Evolutionary conservation across 1,139 yeast species (phyloP).

Genomic region (Hemisphaericaspora xylanilytica): DNA sequence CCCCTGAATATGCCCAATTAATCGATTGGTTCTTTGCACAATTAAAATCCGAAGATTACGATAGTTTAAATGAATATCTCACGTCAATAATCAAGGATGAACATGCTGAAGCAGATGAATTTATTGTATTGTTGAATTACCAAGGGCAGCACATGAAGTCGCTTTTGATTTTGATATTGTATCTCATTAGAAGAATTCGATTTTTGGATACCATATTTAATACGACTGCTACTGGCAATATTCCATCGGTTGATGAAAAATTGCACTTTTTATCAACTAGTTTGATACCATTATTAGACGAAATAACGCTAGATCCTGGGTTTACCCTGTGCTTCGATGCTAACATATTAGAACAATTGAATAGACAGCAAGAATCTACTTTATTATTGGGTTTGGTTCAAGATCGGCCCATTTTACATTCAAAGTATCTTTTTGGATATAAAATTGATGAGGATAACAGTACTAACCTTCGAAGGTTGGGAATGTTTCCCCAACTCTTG

Average conservation of each 20-base stretch:
- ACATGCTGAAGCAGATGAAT: constrained; percentile 4
- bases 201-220: constrained; percentile 11
- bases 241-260: constrained; percentile 12
- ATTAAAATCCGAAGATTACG: constrained; percentile 25
- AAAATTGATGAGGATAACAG: constrained; percentile 1
- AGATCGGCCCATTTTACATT: constrained; percentile 1
- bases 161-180: constrained; percentile 20
- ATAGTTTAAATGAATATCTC: constrained; percentile 16
- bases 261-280: constrained; percentile 25
- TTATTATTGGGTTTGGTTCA: constrained; percentile 22
- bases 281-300: constrained; percentile 30
- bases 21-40: constrained; percentile 25
- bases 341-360: constrained; percentile 16
- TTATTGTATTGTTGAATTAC: constrained; percentile 10
- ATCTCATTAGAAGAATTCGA: constrained; percentile 26
- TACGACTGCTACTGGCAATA: constrained; percentile 1
- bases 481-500: constrained; percentile 5
- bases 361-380: constrained; percentile 28
- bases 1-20: constrained; percentile 4
- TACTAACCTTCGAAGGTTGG: neutral
- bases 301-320: constrained; percentile 13
- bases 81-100: constrained; percentile 4
- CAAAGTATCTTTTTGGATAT: constrained; percentile 7
- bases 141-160: constrained; percentile 9
- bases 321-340: constrained; percentile 8